Conservation (phyloP, 192 early-diverging fungal genomes). For the Rhizoclosmatium globosum region DNA sequence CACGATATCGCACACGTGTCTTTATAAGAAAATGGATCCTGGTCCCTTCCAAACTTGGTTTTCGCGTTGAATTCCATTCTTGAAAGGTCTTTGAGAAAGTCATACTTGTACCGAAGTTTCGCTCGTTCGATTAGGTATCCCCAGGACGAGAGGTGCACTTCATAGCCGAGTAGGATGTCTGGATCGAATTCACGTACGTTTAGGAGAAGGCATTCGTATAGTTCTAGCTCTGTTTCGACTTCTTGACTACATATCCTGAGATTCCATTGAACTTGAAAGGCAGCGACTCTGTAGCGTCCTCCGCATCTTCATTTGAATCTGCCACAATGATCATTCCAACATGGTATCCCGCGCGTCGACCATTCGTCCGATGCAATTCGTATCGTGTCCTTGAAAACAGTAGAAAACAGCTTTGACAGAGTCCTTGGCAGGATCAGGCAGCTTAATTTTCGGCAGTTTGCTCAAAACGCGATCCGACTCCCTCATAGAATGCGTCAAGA, state of each 20-base stretch:
- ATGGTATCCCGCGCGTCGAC: constrained; percentile 56
- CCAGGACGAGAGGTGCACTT: constrained; percentile 87
- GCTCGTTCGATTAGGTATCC: constrained; percentile 82
- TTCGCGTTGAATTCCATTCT: constrained; percentile 52
- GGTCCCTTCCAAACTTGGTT: constrained; percentile 47
- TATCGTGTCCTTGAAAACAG: constrained; percentile 67
- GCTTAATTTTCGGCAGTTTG: constrained; percentile 39
- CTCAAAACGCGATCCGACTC: constrained; percentile 18
- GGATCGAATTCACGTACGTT: constrained; percentile 75
- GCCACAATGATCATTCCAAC: constrained; percentile 63
- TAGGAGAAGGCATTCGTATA: constrained; percentile 66
- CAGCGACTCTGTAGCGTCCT: neutral
- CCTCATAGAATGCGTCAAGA: constrained; percentile 56
- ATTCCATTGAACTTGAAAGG: constrained; percentile 15
- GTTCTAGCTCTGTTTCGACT: constrained; percentile 59
- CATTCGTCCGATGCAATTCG: constrained; percentile 33
- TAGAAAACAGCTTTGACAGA: constrained; percentile 71
- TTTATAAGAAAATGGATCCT: constrained; percentile 66
- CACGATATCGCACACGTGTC: constrained; percentile 72
- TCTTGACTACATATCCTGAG: constrained; percentile 47
- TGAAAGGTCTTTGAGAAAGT: constrained; percentile 57
- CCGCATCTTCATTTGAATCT: neutral
- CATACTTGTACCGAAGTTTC: constrained; percentile 43
- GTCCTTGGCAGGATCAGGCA: constrained; percentile 78
- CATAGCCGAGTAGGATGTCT: constrained; percentile 88